Evolutionary conservation across 108 stramenopile species (phyloP).

Genomic region (Skeletonema costatum): DNA sequence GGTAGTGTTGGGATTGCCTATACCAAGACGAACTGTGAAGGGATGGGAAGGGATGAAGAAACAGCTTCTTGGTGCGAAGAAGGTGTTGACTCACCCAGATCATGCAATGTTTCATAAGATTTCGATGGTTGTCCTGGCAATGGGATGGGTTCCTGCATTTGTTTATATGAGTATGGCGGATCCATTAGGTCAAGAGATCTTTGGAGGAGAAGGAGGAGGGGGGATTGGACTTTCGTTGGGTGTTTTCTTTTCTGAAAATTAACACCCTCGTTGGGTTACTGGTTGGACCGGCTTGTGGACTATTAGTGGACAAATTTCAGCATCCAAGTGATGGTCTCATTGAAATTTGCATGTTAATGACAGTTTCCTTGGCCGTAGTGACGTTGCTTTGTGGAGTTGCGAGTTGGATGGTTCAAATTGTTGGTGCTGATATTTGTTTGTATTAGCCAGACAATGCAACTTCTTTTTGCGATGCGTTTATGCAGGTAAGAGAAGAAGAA

Average conservation of each 20-base stretch:
- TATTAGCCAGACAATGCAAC: neutral
- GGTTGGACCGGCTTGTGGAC: neutral
- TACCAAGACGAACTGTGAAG: neutral
- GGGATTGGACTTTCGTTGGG: neutral
- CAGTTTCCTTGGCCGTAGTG: neutral
- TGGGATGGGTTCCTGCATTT: neutral
- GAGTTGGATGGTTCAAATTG: neutral
- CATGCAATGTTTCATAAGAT: neutral
- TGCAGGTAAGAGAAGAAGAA: neutral
- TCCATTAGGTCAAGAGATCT: neutral
- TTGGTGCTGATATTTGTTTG: neutral
- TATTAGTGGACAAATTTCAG: neutral
- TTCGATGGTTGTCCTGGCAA: neutral
- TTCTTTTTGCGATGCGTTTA: neutral
- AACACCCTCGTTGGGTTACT: neutral
- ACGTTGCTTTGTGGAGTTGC: neutral
- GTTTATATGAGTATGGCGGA: neutral
- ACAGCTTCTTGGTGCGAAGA: neutral
- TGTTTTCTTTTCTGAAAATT: neutral
- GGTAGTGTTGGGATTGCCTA: neutral
- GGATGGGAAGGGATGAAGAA: neutral
- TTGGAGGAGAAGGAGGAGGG: neutral
- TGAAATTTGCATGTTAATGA: neutral
- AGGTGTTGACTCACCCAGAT: neutral
- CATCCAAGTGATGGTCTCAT: neutral